Evolutionary conservation across 345 rosid genomes (phyloP), one percentile per base, ranked within the genome.

Genomic region (Acer negundo): DNA sequence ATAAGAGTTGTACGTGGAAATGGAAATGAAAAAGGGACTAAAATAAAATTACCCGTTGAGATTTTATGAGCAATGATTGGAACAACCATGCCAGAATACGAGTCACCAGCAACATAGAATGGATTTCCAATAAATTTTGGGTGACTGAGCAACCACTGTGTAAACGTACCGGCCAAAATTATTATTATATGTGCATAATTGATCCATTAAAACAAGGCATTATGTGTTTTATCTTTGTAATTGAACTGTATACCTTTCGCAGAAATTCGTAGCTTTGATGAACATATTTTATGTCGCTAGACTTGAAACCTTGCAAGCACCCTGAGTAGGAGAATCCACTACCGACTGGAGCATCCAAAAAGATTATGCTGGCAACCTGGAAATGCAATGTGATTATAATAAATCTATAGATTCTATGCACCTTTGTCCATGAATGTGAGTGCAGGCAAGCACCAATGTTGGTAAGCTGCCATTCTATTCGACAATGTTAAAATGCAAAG

Each of bases 301-400:
- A 56, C 70, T 71, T 71, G 53, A 35, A 78, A 31, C 71, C 72
- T 66, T 78, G 61, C 10, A 0, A 55, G 17, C 72, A 79, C 10
- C 20, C 72, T 28, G 80, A 67, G 53, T 78, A 82, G 11, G 82
- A 78, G 69, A 78, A 78, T 46, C 80, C 80, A 20, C 77, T 72
- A 9, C 80, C 77, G 16, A 63, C 77, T 58, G 74, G 80, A 59
- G 72, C 77, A 64, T 80, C 80, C 3, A 80, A 9, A 63, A 82
- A 65, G 10, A 82, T 82, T 2, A 82, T 72, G 24, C 11, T 78
- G 7, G 81, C 58, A 1, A 62, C 78, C 84, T 81, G 69, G 8
- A 78, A 44, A 22, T 20, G 24, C 31, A 38, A 23, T 4, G 28
- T 46, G 17, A 22, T 5, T 28, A 28, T 28, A 28, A 28, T 28